These are phyloP conservation scores for Hirsutella rhossiliensis DNA, from an alignment of 2,329 filamentous ascomycete genomes.

Conservation along the genomic window DNA sequence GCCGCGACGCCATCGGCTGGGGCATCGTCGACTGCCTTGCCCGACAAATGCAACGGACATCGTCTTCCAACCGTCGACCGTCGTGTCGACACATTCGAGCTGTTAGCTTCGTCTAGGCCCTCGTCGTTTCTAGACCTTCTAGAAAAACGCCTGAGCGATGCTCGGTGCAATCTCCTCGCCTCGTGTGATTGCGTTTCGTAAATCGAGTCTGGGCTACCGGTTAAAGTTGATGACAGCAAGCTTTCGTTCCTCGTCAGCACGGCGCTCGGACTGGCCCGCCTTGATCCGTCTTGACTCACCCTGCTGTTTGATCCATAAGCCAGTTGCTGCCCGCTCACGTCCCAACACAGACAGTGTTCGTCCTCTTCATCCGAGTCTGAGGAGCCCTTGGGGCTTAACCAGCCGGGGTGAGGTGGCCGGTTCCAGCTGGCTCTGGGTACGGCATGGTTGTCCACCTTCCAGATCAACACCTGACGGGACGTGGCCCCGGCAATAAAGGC, in stretches of 20 bases:
- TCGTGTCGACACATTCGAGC: too few species aligned
- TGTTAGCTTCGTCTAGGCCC: too few species aligned
- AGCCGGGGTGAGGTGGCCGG: slow-evolving; percentile 40
- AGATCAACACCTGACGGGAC: slow-evolving; percentile 45
- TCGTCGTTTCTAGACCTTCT: too few species aligned
- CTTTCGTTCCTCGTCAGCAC: slow-evolving; percentile 12
- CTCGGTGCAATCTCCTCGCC: background rate
- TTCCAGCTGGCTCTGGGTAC: slow-evolving; percentile 51
- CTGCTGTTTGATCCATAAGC: slow-evolving; percentile 52
- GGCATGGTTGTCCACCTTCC: slow-evolving; percentile 48
- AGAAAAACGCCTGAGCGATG: background rate
- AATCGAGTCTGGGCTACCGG: slow-evolving; percentile 14
- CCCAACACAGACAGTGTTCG: slow-evolving; percentile 50
- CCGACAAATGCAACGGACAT: too few species aligned
- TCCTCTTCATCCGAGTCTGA: slow-evolving; percentile 46
- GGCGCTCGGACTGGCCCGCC: too few species aligned
- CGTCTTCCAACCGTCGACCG: too few species aligned
- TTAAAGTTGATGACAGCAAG: slow-evolving; percentile 40
- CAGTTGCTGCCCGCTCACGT: slow-evolving; percentile 47
- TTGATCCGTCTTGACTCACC: slow-evolving; percentile 30
- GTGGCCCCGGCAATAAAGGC: slow-evolving; percentile 52
- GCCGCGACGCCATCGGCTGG: background rate
- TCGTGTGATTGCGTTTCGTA: background rate
- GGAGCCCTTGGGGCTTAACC: slow-evolving; percentile 43
- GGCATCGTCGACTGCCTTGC: background rate